These are phyloP conservation scores for Tricholoma sp. DNA, from an alignment of 768 basidiomycete species.

Conservation along the genomic window DNA sequence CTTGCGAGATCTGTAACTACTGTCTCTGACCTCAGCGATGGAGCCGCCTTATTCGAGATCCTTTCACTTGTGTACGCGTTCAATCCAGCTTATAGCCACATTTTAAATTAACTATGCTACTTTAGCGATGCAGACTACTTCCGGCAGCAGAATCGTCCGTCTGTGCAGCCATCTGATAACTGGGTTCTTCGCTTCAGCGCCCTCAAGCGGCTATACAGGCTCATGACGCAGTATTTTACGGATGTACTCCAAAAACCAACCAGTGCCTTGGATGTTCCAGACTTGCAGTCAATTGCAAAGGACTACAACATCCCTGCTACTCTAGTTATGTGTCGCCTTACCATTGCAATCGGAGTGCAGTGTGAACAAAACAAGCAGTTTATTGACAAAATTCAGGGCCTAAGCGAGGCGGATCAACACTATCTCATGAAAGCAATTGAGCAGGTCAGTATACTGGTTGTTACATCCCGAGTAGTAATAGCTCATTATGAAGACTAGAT, in stretches of 20 bases:
- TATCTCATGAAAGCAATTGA: constrained; percentile 92
- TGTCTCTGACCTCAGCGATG: constrained; percentile 74
- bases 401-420: constrained; percentile 83
- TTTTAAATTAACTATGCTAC: constrained; percentile 4
- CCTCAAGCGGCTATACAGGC: constrained; percentile 80
- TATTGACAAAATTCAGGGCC: constrained; percentile 81
- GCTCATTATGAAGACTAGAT: constrained; percentile 38
- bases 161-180: constrained; percentile 69
- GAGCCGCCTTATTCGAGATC: constrained; percentile 69
- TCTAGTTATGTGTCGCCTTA: constrained; percentile 71
- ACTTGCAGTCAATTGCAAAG: constrained; percentile 83
- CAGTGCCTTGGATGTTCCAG: constrained; percentile 75
- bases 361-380: constrained; percentile 85
- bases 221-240: constrained; percentile 85
- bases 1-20: constrained; percentile 59
- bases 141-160: constrained; percentile 51
- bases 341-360: constrained; percentile 84
- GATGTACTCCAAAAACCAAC: constrained; percentile 81
- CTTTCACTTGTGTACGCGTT: constrained; percentile 66
- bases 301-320: constrained; percentile 62
- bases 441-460: constrained; percentile 45
- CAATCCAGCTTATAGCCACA: not conserved
- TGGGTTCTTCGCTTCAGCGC: constrained; percentile 86
- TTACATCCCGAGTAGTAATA: not conserved
- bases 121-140: constrained; percentile 79